phyloP scores from a whole-genome alignment of 1,284 basidiomycete species.

The Mycocalia duriaeana region DNA sequence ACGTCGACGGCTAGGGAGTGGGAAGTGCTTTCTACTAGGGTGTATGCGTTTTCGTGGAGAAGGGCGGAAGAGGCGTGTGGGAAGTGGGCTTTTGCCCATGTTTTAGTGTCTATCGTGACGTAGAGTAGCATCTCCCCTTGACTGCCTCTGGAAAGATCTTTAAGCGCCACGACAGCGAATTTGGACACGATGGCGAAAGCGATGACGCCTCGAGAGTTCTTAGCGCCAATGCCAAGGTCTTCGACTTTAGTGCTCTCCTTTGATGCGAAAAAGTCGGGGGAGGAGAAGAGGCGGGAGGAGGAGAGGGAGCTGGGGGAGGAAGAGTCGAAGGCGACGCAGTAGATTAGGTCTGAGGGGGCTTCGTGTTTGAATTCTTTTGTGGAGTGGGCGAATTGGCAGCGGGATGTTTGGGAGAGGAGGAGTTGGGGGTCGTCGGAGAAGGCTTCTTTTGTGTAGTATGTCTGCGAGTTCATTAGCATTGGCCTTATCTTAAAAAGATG shows the following conservation, averaged over 20 bases:
- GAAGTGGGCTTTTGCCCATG: constrained; percentile 82
- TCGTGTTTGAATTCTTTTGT: constrained; percentile 73
- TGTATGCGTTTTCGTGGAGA: constrained; percentile 88
- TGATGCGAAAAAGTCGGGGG: constrained; percentile 75
- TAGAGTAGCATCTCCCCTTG: constrained; percentile 79
- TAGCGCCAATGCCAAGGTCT: constrained; percentile 76
- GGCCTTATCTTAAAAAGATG: neutral
- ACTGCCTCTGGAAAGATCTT: constrained; percentile 48
- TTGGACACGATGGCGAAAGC: constrained; percentile 89
- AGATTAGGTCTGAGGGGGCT: constrained; percentile 70
- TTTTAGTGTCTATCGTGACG: constrained; percentile 75
- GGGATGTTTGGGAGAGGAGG: constrained; percentile 65
- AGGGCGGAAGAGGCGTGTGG: constrained; percentile 79
- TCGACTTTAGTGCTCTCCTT: constrained; percentile 65
- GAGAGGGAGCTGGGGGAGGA: constrained; percentile 41
- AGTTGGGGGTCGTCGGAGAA: constrained; percentile 59
- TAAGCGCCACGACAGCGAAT: constrained; percentile 84
- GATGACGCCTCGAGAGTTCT: constrained; percentile 78
- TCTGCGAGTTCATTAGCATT: constrained; percentile 33
- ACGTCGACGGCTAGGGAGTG: constrained; percentile 95
- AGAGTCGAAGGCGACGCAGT: constrained; percentile 82
- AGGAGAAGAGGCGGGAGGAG: constrained; percentile 55
- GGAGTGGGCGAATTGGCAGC: constrained; percentile 85
- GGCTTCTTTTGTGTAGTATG: constrained; percentile 82
- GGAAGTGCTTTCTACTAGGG: constrained; percentile 88